Base-by-base conservation (phyloP, 2,329 filamentous ascomycete species). In the Ophiostoma piceae region DNA sequence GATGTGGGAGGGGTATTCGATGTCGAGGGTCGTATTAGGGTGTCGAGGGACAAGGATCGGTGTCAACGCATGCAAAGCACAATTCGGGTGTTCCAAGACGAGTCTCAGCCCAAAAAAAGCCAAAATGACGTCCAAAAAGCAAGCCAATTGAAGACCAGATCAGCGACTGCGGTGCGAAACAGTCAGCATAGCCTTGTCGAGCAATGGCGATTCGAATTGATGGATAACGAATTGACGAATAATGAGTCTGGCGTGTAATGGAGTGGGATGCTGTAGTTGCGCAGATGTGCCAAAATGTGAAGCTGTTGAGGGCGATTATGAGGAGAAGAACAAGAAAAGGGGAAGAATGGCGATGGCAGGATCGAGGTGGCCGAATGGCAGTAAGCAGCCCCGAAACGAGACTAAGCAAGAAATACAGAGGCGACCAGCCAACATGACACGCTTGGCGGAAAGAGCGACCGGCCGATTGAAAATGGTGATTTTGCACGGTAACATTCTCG, bases 311-410 rank as follows among this genome's bases (percentile, higher is more conserved):
- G 19, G 7, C 4, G 62, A 35, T 8, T 22, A 22, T 11, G 22
- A 3, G 35, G 35, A 4, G 62, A 35, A 22, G 41, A n/a, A 37
- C 60, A 64, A 7, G 32, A 64, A n/a, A 37, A 39, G 32, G 62
- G 57, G 57, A 62, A 41, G 19, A 32, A 22, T 65, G 32, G 62
- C 35, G 57, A 65, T 64, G 60, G 35, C 62, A 65, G 32, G 60
- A 37, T 64, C n/a, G 16, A n/a, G 60, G 16, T 1, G 39, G 39
- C 39, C 12, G 11, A 41, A 14, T 41, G 19, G 57, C 8, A 37
- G 29, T 39, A 39, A 35, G 35, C 35, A 39, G 11, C 8, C 29
- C 62, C 8, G 5, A 39, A 35, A 39, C 0, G 62, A 65, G 32
- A 39, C 62, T 65, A 22, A 19, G n/a, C 32, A 41, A 39, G 26